These are phyloP conservation scores for Pseudozyma thailandica DNA, from an alignment of 1,284 basidiomycete genomes.

Conservation along the genomic window DNA sequence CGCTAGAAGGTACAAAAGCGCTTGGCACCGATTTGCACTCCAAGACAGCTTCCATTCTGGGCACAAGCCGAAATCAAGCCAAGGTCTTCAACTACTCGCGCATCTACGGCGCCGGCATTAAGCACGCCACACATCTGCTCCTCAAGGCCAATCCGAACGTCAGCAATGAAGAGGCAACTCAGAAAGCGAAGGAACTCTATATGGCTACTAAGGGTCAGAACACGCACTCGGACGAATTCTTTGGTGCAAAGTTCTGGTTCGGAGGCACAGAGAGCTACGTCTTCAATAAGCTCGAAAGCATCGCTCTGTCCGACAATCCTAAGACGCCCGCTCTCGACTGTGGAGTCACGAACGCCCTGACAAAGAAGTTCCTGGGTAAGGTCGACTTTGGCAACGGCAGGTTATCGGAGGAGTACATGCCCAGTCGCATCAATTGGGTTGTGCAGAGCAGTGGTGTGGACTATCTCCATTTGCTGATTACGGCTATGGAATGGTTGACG, in stretches of 20 bases:
- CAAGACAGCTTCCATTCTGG: conserved; percentile 92
- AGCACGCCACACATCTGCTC: conserved; percentile 88
- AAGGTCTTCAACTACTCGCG: conserved; percentile 99
- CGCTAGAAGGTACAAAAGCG: conserved; percentile 96
- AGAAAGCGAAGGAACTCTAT: conserved; percentile 86
- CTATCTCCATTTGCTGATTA: conserved; percentile 94
- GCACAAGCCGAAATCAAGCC: conserved; percentile 92
- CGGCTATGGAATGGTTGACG: conserved; percentile 91
- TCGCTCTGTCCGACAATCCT: conserved; percentile 86
- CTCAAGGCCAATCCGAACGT: conserved; percentile 86
- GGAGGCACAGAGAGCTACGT: conserved; percentile 96
- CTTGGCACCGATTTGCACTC: conserved; percentile 96
- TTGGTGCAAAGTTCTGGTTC: conserved; percentile 85
- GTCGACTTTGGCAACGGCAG: conserved; percentile 67
- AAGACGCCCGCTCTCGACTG: conserved; percentile 93
- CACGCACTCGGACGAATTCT: conserved; percentile 53
- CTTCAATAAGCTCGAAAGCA: conserved; percentile 99
- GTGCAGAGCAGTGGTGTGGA: conserved; percentile 98
- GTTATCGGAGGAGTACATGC: conserved; percentile 88
- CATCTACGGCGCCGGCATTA: conserved; percentile 97
- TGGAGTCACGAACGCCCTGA: conserved; percentile 90
- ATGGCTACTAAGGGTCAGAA: conserved; percentile 86
- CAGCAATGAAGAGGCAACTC: conserved; percentile 80
- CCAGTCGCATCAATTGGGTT: conserved; percentile 98
- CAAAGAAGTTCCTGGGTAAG: conserved; percentile 82